Base-by-base conservation (phyloP, 331 rosid species). In the Erythrophleum ivorense region DNA sequence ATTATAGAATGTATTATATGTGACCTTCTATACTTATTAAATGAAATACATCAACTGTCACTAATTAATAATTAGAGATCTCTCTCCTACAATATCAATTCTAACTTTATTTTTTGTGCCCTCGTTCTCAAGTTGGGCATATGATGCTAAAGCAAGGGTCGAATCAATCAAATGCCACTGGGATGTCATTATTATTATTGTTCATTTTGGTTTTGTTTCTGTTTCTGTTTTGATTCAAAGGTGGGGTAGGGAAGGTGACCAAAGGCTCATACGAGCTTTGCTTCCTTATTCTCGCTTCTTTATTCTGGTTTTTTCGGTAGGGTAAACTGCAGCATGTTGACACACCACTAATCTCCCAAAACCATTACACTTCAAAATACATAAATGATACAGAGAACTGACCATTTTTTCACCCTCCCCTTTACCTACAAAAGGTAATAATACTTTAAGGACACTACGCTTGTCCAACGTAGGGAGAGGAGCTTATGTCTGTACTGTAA, bases 401-500 rank as follows among this genome's bases (percentile, higher is more conserved):
- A 85, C 81, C 76, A 57, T 67, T 72, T 9, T 46, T 29, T 4
- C 34, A 0, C 4, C 31, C 11, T 1, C 18, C 67, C 5, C 5
- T 60, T 64, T 50, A 46, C 49, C 33, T 46, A 54, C 15, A 50
- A 72, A 53, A 71, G 6, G 78, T 67, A 68, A 53, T 3, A 76
- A 66, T 53, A 71, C 58, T 36, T 50, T 43, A 49, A 63, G 79
- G 43, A 80, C 74, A 82, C 77, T 85, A 87, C 58, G 86, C 91
- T 87, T 84, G 94, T 88, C 97, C 87, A 62, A 82, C 81, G 83
- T 79, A 92, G 3, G 94, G 98, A 41, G 97, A 95, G 77, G 98
- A 88, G 84, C 99, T 92, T 83, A 95, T 77, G 67, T 95, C 98
- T 88, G 98, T 95, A 82, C 94, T 93, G 62, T 92, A 94, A 84